Base-by-base conservation (phyloP, 2,329 filamentous ascomycete species). In the Scolecobasidium constrictum region DNA sequence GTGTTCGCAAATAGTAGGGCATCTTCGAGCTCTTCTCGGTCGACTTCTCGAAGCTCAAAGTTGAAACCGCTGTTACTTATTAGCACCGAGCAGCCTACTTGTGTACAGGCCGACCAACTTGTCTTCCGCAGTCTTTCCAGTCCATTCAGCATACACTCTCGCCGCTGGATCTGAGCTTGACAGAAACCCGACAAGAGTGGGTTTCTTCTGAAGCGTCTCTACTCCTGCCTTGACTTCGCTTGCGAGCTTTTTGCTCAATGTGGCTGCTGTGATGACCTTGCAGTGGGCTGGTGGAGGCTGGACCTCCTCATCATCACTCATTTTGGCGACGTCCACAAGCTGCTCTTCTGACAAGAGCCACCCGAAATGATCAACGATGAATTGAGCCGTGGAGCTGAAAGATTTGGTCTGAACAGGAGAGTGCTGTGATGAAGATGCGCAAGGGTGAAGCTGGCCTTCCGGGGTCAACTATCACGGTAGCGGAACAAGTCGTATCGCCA, bases 61-160 rank as follows among this genome's bases (percentile, higher is more conserved):
- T 77, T 73, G 67, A 96, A 94, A 55, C 87, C 90, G 40, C 42
- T 45, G 17, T 12, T n/a, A n/a, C n/a, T 5, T 45, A 48, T 46
- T 37, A 37, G 12, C 9, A 37, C 11, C 35, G 17, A 9, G 35
- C 13, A 11, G 26, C 11, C 26, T 31, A 33, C 17, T 34, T 19
- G 13, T 9, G 37, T 19, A 3, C 40, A 38, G 33, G 45, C 52
- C n/a, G n/a, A n/a, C 83, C 81, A 72, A 95, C 88, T 95, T 93
- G 62, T 96, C 90, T 63, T 81, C 76, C 64, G 86, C 94, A 3
- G 92, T 95, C 73, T 94, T 95, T 63, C 86, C 85, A 33, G 90
- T 95, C 86, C 86, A 95, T 63, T 95, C 86, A 43, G 92, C 92
- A 60, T 98, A 96, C 69, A 93, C 86, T 53, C 84, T 72, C 22